A percentile compares a stretch with the other conserved stretches of the same genome.
Conservation (phyloP, 768 basidiomycete species). For the Trichaptum fuscoviolaceum region DNA sequence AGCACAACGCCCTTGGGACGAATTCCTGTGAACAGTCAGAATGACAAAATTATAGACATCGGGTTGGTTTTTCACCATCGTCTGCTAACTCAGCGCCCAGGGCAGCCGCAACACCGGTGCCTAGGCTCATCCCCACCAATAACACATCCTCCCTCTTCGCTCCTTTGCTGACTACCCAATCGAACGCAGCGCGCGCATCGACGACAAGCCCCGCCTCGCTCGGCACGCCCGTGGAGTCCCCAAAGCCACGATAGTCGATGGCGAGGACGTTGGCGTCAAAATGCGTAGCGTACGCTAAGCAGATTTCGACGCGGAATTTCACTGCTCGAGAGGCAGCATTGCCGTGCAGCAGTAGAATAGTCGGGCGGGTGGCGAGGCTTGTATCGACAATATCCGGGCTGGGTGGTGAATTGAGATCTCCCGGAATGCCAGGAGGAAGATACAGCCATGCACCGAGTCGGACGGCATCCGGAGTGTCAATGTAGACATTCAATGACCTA, state of each 20-base stretch:
- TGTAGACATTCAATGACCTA: conserved; percentile 67
- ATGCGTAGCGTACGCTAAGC: conserved; percentile 59
- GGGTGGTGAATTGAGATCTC: conserved; percentile 27
- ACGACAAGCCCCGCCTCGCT: conserved; percentile 64
- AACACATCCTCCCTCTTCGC: conserved; percentile 56
- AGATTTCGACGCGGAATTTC: conserved; percentile 59
- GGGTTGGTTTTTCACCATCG: conserved; percentile 25
- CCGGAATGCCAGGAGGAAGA: conserved; percentile 29
- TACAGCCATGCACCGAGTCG: conserved; percentile 81
- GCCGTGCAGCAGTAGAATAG: conserved; percentile 90
- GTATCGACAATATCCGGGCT: conserved; percentile 31
- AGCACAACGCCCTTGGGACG: conserved; percentile 35
- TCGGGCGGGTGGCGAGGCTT: conserved; percentile 58
- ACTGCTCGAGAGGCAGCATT: conserved; percentile 80
- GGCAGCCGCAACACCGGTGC: conserved; percentile 66
- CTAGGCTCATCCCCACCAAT: conserved; percentile 83
- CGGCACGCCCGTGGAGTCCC: conserved; percentile 76
- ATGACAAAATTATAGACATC: neutral
- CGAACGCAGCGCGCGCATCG: conserved; percentile 77
- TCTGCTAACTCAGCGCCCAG: conserved; percentile 33
- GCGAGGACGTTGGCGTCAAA: conserved; percentile 72
- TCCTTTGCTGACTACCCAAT: conserved; percentile 63
- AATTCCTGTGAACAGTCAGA: conserved; percentile 17
- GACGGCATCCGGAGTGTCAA: conserved; percentile 73
- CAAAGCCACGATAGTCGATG: conserved; percentile 92